Base-by-base conservation (phyloP, 2,329 filamentous ascomycete species). In the Paradendryphiella salina region DNA sequence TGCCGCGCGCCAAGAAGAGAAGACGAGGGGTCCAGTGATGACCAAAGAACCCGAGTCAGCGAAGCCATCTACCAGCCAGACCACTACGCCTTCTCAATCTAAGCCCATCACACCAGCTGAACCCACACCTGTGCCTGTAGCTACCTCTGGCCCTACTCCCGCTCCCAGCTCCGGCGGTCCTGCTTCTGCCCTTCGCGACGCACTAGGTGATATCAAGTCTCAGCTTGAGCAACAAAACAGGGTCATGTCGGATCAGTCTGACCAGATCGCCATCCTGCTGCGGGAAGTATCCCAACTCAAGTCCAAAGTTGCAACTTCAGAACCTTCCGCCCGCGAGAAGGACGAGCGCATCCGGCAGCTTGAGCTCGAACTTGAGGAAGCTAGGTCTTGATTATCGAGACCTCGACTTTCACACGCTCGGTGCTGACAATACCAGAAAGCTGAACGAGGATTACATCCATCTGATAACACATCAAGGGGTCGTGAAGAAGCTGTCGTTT, bases 171-270 rank as follows among this genome's bases (percentile, higher is more conserved):
- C 77, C 28, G 72, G 75, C 23, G 69, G 71, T 11, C 77, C 78
- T 1, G 76, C 80, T 2, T 80, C 80, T 33, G 76, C 77, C 6
- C 78, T 90, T 10, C 84, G 87, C 64, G 78, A 83, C 23, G 85
- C 86, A 5, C 81, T 96, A 35, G 79, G 83, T 31, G 83, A 92
- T 65, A 94, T 96, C 75, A 93, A 89, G 75, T 77, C 82, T 47
- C 77, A 94, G 62, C 79, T 96, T 28, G 84, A 89, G 71, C 81
- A 83, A 57, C 91, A 96, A 75, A 89, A 83, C 49, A 84, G 83
- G 77, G 84, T 90, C 59, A 89, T 96, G 67, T 84, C 79, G 55
- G 79, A 83, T n/a, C 88, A 96, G 75, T 88, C 83, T 41, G 82
- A 88, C 67, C 86, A 91, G 72, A 90, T 95, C 62, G 80, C 80